These are phyloP conservation scores for Pseudevernia furfuracea DNA, from an alignment of 495 filamentous ascomycete species.

Conservation along the genomic window DNA sequence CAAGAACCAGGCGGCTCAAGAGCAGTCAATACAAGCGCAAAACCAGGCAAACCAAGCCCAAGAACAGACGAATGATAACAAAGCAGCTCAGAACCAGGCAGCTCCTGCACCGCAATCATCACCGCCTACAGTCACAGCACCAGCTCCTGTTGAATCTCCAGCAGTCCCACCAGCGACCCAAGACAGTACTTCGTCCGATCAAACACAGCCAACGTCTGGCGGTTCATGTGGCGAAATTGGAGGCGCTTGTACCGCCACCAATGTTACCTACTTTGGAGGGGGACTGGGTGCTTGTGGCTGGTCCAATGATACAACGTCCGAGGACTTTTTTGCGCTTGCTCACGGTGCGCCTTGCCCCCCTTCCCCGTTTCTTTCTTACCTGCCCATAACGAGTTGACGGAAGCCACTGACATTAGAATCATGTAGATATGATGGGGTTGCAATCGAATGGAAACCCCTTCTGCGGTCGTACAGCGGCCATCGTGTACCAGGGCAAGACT, in stretches of 20 bases:
- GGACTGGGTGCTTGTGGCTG: constrained; percentile 42
- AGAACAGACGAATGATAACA: constrained; percentile 5
- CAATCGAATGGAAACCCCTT: constrained; percentile 46
- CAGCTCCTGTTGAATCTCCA: constrained; percentile 15
- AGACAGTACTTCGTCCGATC: constrained; percentile 2
- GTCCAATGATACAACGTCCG: constrained; percentile 36
- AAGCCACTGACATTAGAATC: background rate
- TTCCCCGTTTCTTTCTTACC: background rate
- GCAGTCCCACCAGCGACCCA: constrained; percentile 1
- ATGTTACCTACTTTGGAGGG: constrained; percentile 43
- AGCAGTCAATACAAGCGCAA: background rate
- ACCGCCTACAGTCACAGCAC: background rate
- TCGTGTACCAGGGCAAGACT: constrained; percentile 47
- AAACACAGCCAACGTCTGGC: constrained; percentile 22
- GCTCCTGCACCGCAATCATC: constrained; percentile 10
- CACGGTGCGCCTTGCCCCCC: constrained; percentile 16
- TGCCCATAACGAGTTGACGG: background rate
- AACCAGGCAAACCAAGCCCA: constrained; percentile 12
- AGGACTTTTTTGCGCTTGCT: constrained; percentile 43
- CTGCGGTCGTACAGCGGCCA: constrained; percentile 60
- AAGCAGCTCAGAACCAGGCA: constrained; percentile 13
- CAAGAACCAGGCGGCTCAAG: constrained; percentile 1
- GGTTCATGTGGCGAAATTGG: constrained; percentile 27
- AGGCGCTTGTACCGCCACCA: constrained; percentile 34
- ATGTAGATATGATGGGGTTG: constrained; percentile 44